phyloP scores from a whole-genome alignment of 768 basidiomycete species.

The Paxillus involutus region DNA sequence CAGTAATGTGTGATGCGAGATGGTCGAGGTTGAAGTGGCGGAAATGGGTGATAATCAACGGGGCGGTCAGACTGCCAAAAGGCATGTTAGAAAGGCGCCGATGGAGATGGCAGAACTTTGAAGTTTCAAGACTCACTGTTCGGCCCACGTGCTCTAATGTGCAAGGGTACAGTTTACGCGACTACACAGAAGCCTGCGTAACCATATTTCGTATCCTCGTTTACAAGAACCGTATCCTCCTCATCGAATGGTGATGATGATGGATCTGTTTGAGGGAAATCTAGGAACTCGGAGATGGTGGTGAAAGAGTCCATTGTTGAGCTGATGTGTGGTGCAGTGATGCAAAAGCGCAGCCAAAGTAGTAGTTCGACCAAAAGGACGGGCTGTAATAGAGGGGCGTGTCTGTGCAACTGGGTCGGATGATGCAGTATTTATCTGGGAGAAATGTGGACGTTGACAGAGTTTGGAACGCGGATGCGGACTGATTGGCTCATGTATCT shows the following conservation, averaged over 20 bases:
- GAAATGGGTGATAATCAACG: neutral
- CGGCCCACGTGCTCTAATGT: no score
- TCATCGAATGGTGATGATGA: neutral
- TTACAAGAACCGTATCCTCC: neutral
- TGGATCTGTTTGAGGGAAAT: neutral
- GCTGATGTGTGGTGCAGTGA: no score
- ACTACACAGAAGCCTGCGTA: constrained; percentile 3
- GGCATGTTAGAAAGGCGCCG: neutral
- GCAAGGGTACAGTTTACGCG: neutral
- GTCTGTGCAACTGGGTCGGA: no score
- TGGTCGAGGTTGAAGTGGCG: neutral
- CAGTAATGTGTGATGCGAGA: neutral
- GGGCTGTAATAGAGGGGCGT: no score
- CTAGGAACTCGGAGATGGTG: neutral
- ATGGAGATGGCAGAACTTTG: no score
- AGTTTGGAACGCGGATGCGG: no score
- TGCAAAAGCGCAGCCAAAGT: no score
- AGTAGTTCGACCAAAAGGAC: no score
- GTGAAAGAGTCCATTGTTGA: neutral
- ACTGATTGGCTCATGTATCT: no score
- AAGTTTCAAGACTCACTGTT: neutral
- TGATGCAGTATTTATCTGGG: no score
- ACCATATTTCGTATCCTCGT: constrained; percentile 13
- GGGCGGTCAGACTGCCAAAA: neutral
- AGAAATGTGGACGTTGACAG: no score